Conservation (phyloP, 768 basidiomycete species). For the Calvatia gigantea region DNA sequence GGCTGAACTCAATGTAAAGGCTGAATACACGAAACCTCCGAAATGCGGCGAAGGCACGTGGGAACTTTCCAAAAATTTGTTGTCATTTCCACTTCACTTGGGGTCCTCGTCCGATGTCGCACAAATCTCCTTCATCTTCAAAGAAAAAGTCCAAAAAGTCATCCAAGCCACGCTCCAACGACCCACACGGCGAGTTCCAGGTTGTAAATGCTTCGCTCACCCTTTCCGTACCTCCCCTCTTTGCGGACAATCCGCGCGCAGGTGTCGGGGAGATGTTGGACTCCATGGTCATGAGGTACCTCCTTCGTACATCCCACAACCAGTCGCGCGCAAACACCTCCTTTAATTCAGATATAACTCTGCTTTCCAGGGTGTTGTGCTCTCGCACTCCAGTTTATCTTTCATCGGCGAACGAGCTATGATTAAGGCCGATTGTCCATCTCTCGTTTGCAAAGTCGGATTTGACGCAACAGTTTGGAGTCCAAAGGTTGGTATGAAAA, state of each 20-base stretch:
- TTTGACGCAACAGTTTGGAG: conserved; percentile 92
- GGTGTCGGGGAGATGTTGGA: conserved; percentile 91
- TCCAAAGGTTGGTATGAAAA: conserved; percentile 75
- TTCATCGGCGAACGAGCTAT: conserved; percentile 64
- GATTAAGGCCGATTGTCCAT: conserved; percentile 84
- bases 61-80: conserved; percentile 1
- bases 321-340: neutral
- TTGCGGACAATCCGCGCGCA: conserved; percentile 62
- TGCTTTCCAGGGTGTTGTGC: conserved; percentile 80
- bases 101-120: neutral
- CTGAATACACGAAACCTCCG: conserved; percentile 5
- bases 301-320: conserved; percentile 2
- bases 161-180: conserved; percentile 27
- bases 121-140: conserved; percentile 4
- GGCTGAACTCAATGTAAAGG: neutral
- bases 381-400: conserved; percentile 76
- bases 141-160: conserved; percentile 42
- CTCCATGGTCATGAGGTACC: conserved; percentile 92
- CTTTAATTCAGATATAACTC: conserved; percentile 71
- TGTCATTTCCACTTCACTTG: neutral
- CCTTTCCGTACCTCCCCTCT: conserved; percentile 79
- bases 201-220: conserved; percentile 61
- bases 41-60: conserved; percentile 9
- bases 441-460: conserved; percentile 64
- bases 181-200: conserved; percentile 49